These are phyloP conservation scores for Lolium rigidum DNA, from an alignment of 176 grass and related monocot genomes.

Conservation along the genomic window DNA sequence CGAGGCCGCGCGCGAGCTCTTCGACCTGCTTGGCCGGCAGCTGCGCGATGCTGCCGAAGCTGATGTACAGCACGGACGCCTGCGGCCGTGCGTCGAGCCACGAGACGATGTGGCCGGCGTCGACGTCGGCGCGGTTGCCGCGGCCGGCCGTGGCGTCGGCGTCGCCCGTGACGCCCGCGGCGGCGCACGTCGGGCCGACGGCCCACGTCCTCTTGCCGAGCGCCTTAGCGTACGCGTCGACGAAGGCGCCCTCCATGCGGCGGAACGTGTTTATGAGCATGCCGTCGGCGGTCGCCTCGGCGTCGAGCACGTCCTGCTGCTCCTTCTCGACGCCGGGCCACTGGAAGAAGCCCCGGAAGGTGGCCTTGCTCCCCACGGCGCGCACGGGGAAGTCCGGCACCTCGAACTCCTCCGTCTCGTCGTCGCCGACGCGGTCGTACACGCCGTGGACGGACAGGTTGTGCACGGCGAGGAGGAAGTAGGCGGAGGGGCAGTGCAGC, in stretches of 20 bases:
- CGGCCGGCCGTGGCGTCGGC: conserved; percentile 1
- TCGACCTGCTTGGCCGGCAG: conserved; percentile 11
- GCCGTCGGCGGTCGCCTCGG: conserved; percentile 17
- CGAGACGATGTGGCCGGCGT: neutral
- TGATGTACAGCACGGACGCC: conserved; percentile 25
- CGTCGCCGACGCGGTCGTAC: conserved; percentile 7
- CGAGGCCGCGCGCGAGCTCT: conserved; percentile 48
- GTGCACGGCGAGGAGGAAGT: conserved; percentile 30
- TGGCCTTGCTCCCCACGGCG: neutral
- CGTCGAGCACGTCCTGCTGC: neutral
- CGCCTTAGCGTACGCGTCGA: neutral
- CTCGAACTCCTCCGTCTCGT: conserved; percentile 17
- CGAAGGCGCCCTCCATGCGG: conserved; percentile 8
- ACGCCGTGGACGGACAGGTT: neutral
- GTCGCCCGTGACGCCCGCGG: neutral
- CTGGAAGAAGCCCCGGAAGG: conserved; percentile 15
- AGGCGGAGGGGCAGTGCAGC: conserved; percentile 12
- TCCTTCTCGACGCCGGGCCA: conserved; percentile 1
- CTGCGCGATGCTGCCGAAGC: conserved; percentile 28
- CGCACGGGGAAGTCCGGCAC: conserved; percentile 10
- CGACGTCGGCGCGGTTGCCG: conserved; percentile 26
- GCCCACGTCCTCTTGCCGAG: conserved; percentile 18
- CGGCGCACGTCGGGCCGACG: conserved; percentile 19
- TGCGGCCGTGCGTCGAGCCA: conserved; percentile 2
- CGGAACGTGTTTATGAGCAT: conserved; percentile 2